Percentiles rank a stretch among this genome's conserved stretches.
phyloP scores from a whole-genome alignment of 805 yeast species.

The Spathaspora arborariae region DNA sequence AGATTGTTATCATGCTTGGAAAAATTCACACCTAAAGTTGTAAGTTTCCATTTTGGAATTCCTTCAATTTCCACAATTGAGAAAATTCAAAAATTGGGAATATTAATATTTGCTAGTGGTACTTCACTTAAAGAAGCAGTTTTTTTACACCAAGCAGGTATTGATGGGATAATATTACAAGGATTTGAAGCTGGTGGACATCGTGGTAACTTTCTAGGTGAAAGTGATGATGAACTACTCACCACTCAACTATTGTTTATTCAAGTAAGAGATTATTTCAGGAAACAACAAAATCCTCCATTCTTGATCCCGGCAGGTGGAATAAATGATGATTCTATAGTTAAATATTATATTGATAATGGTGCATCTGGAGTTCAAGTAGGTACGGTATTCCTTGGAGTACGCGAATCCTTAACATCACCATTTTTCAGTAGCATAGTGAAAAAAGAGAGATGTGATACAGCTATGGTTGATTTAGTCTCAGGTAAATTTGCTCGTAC shows the following conservation, averaged over 20 bases:
- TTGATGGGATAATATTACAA: constrained; percentile 51
- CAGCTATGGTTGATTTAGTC: constrained; percentile 30
- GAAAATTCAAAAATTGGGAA: constrained; percentile 31
- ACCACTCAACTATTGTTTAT: constrained; percentile 29
- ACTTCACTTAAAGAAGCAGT: constrained; percentile 45
- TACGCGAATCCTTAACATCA: constrained; percentile 26
- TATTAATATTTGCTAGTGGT: constrained; percentile 43
- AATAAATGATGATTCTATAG: constrained; percentile 29
- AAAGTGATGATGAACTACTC: constrained; percentile 29
- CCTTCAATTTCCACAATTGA: constrained; percentile 31
- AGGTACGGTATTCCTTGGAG: constrained; percentile 48
- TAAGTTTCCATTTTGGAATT: constrained; percentile 54
- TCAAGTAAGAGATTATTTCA: constrained; percentile 13
- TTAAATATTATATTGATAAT: constrained; percentile 23
- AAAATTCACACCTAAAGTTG: constrained; percentile 35
- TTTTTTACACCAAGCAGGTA: constrained; percentile 23
- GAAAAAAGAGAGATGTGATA: constrained; percentile 7
- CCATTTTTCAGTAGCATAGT: constrained; percentile 14
- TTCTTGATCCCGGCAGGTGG: constrained; percentile 52
- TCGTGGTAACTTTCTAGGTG: constrained; percentile 43
- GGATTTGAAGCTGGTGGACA: constrained; percentile 69
- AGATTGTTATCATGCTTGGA: constrained; percentile 15
- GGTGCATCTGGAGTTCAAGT: constrained; percentile 56
- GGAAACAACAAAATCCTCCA: background rate
- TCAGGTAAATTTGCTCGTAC: constrained; percentile 40